Evolutionary conservation across 2,329 filamentous ascomycete species (phyloP).

Genomic region (Fusarium longipes): DNA sequence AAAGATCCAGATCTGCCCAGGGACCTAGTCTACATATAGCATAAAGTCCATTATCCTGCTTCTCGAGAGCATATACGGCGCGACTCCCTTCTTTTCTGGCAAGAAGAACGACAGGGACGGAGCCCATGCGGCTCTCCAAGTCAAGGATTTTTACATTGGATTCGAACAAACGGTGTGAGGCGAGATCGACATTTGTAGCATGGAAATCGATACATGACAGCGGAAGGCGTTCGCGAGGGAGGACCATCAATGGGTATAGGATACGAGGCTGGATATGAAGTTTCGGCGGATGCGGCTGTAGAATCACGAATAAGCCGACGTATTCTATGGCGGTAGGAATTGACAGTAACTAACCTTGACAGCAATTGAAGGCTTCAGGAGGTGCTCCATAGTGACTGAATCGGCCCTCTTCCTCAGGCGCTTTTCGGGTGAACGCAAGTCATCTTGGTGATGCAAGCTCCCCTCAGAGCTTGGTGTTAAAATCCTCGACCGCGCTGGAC

Average conservation of each 20-base stretch:
- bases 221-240: conserved; percentile 69
- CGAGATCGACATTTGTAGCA: conserved; percentile 61
- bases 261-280: conserved; percentile 64
- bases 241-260: conserved; percentile 70
- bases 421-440: conserved; percentile 44
- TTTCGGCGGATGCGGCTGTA: conserved; percentile 66
- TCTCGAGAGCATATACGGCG: conserved; percentile 72
- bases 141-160: conserved; percentile 72
- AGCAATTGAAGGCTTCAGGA: conserved; percentile 63
- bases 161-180: conserved; percentile 68
- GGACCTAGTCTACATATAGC: conserved; percentile 74
- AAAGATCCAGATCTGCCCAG: conserved; percentile 70
- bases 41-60: conserved; percentile 70
- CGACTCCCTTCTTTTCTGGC: conserved; percentile 67
- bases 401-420: conserved; percentile 54
- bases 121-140: conserved; percentile 69
- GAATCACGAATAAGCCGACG: conserved; percentile 11
- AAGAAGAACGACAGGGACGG: conserved; percentile 67
- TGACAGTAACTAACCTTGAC: conserved; percentile 58
- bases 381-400: conserved; percentile 59
- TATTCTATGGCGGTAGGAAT: not conserved
- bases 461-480: conserved; percentile 56
- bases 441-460: conserved; percentile 53
- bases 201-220: conserved; percentile 71
- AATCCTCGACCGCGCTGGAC: conserved; percentile 56